Evolutionary conservation across 176 grass and related monocot genomes (phyloP).

Genomic region (Neostapfia colusana): DNA sequence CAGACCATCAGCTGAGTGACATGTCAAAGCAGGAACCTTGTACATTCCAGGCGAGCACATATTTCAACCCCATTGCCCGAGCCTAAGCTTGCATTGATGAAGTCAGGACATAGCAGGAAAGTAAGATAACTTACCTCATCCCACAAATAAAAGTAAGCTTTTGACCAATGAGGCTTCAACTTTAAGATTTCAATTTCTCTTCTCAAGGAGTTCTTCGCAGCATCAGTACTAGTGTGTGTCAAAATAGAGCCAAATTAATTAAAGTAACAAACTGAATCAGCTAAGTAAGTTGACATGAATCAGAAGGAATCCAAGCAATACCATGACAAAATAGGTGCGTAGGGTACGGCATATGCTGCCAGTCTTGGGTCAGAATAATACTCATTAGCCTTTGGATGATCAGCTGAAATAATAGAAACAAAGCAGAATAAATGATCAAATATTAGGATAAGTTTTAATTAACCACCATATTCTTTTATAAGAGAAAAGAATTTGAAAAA

Average conservation of each 20-base stretch:
- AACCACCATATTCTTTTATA: constrained; percentile 32
- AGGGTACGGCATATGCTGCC: constrained; percentile 96
- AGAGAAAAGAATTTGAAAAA: background rate
- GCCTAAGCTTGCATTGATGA: background rate
- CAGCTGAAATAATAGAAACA: constrained; percentile 62
- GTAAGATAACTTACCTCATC: constrained; percentile 69
- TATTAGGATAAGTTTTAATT: constrained; percentile 21
- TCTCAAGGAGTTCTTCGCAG: constrained; percentile 71
- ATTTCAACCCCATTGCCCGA: background rate
- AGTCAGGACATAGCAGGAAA: constrained; percentile 29
- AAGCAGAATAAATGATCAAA: constrained; percentile 20
- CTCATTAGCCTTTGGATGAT: constrained; percentile 85
- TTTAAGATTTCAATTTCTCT: constrained; percentile 91
- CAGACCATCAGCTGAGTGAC: background rate
- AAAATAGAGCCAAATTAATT: constrained; percentile 32
- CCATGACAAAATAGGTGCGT: constrained; percentile 85
- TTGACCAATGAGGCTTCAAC: constrained; percentile 77
- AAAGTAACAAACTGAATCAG: constrained; percentile 16
- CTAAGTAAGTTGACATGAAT: constrained; percentile 32
- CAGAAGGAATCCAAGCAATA: constrained; percentile 45
- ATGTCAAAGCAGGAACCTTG: background rate
- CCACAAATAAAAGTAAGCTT: constrained; percentile 99
- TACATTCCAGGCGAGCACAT: background rate
- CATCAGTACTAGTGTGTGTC: constrained; percentile 61
- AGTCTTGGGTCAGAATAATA: constrained; percentile 98